Base-by-base conservation (phyloP, 2,329 filamentous ascomycete genomes). In the Drechmeria coniospora region DNA sequence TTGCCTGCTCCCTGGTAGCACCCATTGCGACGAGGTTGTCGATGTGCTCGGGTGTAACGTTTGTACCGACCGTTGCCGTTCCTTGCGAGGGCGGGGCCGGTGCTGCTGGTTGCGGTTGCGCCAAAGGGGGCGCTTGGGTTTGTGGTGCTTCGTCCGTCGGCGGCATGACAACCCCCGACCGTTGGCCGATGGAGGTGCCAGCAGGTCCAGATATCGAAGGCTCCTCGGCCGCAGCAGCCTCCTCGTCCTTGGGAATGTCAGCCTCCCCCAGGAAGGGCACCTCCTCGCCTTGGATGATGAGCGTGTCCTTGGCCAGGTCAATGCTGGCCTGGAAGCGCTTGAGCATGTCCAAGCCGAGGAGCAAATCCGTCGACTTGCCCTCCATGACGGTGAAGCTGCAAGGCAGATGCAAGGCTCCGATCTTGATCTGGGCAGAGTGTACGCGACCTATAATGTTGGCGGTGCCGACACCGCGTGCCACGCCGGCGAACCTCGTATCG, bases 331-430 rank as follows among this genome's bases (percentile, higher is more conserved):
- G 87, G 54, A 95, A 86, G 21, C 90, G 74, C 58, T 92, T 94
- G 35, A 98, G 65, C 82, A 98, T 98, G 52, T 98, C 90, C 23
- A 98, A 61, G 4, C 90, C 90, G 9, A 98, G 70, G 2, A 98
- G 68, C 12, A 98, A 64, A 49, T 95, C 90, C 15, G 98, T 90
- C 28, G 83, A 75, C 55, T 95, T 98, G 38, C 90, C 90, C 57
- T 98, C 90, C 90, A 98, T 98, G 46, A 98, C 90, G 3, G 90
- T 98, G 53, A 98, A 98, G 33, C 84, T 90, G 57, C 86, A 95
- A 3, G 87, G 78, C 41, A 98, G 63, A 48, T 83, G 84, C 36
- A 87, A 70, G 23, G 68, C 73, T 29, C 87, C 90, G 40, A 98
- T 90, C 53, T 82, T 87, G 53, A 98, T 92, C 53, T 87, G 83